These are phyloP conservation scores for Fagus sylvatica DNA, from an alignment of 306 rosid species.

Conservation along the genomic window DNA sequence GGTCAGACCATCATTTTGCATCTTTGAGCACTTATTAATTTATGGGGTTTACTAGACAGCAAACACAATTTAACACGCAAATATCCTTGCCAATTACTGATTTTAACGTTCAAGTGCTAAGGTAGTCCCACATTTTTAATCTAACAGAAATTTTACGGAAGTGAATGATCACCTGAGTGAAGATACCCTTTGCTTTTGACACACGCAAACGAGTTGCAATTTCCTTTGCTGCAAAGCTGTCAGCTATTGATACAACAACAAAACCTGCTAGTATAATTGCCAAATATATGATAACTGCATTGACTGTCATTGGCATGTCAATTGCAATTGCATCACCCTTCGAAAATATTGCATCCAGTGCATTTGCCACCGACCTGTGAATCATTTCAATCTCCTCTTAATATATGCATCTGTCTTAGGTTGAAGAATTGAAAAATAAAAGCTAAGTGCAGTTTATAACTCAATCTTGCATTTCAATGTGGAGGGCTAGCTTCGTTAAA, in stretches of 20 bases:
- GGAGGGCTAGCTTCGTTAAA: neutral
- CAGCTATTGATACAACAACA: slow-evolving; percentile 89
- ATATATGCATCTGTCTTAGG: neutral
- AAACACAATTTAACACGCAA: neutral
- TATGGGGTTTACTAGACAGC: neutral
- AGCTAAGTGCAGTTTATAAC: neutral
- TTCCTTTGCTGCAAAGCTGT: slow-evolving; percentile 82
- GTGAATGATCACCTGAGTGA: slow-evolving; percentile 65
- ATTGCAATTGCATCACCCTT: slow-evolving; percentile 91
- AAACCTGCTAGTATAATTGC: slow-evolving; percentile 76
- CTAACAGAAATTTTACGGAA: neutral
- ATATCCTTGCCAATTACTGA: neutral
- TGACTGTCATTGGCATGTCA: slow-evolving; percentile 86
- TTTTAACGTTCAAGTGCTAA: neutral
- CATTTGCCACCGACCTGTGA: slow-evolving; percentile 79
- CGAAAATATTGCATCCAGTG: slow-evolving; percentile 59
- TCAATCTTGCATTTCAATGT: neutral
- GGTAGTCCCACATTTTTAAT: neutral
- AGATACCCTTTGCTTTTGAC: slow-evolving; percentile 78
- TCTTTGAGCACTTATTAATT: neutral
- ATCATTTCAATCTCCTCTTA: slow-evolving; percentile 5
- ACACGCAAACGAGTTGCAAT: slow-evolving; percentile 73
- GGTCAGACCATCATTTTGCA: slow-evolving; percentile 2
- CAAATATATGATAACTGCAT: slow-evolving; percentile 73
- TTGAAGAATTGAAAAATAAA: neutral